These are phyloP conservation scores for Pestalotiopsis sp. DNA, from an alignment of 2,329 filamentous ascomycete species.

Conservation along the genomic window DNA sequence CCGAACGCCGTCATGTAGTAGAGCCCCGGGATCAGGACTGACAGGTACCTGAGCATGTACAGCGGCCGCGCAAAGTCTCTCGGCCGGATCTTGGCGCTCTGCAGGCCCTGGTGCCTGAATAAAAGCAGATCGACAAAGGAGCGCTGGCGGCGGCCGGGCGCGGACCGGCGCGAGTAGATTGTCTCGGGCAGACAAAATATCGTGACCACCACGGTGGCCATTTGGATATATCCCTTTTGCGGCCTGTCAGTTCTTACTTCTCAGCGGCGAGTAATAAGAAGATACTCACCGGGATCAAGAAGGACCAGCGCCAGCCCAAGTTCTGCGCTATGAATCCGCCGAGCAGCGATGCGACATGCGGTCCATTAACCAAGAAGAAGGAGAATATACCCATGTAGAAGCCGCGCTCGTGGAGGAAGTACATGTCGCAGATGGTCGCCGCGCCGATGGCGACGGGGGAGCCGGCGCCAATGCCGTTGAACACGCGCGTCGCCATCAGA, in stretches of 20 bases:
- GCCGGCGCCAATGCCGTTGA: conserved; percentile 21
- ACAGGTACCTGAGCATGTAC: conserved; percentile 24
- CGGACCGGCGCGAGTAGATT: conserved; percentile 21
- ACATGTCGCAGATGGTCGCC: conserved; percentile 23
- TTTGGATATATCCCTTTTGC: conserved; percentile 21
- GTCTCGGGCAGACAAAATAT: conserved; percentile 30
- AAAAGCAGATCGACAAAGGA: conserved; percentile 1
- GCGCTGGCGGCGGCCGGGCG: neutral
- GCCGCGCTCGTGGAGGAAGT: conserved; percentile 25
- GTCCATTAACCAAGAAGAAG: conserved; percentile 24
- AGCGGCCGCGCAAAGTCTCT: conserved; percentile 23
- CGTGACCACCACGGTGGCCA: conserved; percentile 22
- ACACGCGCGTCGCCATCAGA: conserved; percentile 21
- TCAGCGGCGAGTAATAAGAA: neutral
- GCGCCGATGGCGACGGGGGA: conserved; percentile 22
- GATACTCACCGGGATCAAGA: conserved; percentile 25
- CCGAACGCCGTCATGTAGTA: conserved; percentile 27
- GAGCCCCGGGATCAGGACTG: conserved; percentile 21
- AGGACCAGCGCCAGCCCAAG: conserved; percentile 27
- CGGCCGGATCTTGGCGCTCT: conserved; percentile 6
- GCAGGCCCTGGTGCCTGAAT: neutral
- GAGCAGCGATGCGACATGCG: conserved; percentile 24
- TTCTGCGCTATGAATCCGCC: conserved; percentile 30
- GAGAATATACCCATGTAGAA: conserved; percentile 27
- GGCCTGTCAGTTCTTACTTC: neutral